Evolutionary conservation across 2,329 filamentous ascomycete species (phyloP).

Genomic region (Diplodia seriata): DNA sequence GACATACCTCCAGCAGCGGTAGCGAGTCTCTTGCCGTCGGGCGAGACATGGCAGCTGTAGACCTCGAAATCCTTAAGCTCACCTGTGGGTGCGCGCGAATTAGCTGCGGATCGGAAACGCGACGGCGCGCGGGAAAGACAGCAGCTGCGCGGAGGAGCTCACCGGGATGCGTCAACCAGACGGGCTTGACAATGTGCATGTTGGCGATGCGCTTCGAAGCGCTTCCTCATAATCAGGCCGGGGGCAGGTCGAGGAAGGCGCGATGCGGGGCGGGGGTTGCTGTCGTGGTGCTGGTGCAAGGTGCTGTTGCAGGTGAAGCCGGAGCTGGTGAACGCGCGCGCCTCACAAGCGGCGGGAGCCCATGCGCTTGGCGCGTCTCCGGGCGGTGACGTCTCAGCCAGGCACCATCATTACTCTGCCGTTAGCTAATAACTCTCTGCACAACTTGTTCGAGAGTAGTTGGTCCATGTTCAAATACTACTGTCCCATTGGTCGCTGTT

Average conservation of each 20-base stretch:
- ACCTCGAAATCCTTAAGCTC: conserved; percentile 99
- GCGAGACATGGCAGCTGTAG: conserved; percentile 96
- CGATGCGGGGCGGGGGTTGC: conserved; percentile 4
- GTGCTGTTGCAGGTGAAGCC: conserved; percentile 26
- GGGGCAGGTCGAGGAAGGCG: conserved; percentile 10
- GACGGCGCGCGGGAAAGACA: conserved; percentile 35
- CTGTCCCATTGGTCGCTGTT: not conserved
- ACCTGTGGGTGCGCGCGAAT: conserved; percentile 59
- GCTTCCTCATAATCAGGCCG: conserved; percentile 33
- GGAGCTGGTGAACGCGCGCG: conserved; percentile 28
- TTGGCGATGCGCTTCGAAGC: conserved; percentile 37
- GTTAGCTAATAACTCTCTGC: not conserved
- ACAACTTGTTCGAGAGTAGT: not conserved
- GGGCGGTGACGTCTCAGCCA: conserved; percentile 26
- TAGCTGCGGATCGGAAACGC: conserved; percentile 28
- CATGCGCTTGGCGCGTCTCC: conserved; percentile 26
- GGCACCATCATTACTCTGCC: conserved; percentile 5
- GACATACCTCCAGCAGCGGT: conserved; percentile 87
- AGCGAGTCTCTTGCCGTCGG: conserved; percentile 88
- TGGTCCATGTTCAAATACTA: not conserved
- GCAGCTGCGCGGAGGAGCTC: conserved; percentile 42
- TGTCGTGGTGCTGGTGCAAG: conserved; percentile 17
- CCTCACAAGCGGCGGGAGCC: conserved; percentile 22
- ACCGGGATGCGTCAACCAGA: conserved; percentile 95
- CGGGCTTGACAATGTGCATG: conserved; percentile 81